Percentiles rank a stretch among this genome's conserved stretches.
These are phyloP conservation scores for Cyclotella kingstonii DNA, from an alignment of 108 stramenopile genomes.

Conservation along the genomic window DNA sequence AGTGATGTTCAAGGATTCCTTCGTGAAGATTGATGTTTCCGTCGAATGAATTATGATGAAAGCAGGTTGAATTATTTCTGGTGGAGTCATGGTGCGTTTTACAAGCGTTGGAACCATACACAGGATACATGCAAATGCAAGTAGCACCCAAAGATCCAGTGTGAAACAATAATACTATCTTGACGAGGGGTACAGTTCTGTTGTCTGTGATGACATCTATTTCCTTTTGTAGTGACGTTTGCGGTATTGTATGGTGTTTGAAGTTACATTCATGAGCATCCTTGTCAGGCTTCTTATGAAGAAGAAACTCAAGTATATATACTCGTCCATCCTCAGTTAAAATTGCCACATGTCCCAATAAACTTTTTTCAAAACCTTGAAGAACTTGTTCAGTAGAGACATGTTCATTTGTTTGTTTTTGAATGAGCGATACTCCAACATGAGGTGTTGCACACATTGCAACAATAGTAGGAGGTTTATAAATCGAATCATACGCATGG, in stretches of 20 bases:
- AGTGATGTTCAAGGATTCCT: not conserved
- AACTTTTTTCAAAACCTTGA: not conserved
- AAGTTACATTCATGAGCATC: too few species aligned
- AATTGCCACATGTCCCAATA: constrained; percentile 38
- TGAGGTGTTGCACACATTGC: constrained; percentile 41
- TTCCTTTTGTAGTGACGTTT: not conserved
- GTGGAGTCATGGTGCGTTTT: too few species aligned
- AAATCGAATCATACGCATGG: not conserved
- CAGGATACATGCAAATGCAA: constrained; percentile 34
- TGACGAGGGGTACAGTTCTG: constrained; percentile 16
- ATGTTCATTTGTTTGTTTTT: not conserved
- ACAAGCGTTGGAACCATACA: not conserved
- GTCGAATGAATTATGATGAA: too few species aligned
- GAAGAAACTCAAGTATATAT: constrained; percentile 21
- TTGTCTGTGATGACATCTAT: not conserved
- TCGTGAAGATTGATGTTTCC: not conserved
- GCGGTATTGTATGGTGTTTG: not conserved
- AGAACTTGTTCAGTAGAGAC: not conserved
- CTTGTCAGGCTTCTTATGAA: too few species aligned
- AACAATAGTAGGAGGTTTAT: constrained; percentile 20
- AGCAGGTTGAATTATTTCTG: too few species aligned
- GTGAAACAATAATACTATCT: constrained; percentile 23
- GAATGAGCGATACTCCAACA: constrained; percentile 13
- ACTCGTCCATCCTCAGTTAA: constrained; percentile 30
- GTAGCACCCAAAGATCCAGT: constrained; percentile 23